Percentiles rank a stretch among this genome's conserved stretches.
Evolutionary conservation across 306 rosid genomes (phyloP).

Genomic region (Geum urbanum): DNA sequence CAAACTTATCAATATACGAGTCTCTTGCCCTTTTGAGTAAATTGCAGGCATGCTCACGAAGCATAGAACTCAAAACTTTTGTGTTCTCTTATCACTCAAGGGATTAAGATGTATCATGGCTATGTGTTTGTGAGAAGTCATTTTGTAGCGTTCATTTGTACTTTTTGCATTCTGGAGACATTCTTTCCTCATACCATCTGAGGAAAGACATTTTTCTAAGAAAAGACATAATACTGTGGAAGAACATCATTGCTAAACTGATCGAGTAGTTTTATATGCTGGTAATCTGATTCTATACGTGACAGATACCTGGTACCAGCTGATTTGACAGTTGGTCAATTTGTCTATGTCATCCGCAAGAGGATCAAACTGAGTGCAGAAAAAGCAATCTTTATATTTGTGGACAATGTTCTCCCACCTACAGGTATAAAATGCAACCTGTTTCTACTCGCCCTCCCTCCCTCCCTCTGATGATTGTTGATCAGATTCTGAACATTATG

Average conservation of each 20-base stretch:
- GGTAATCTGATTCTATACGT: neutral
- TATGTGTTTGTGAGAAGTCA: neutral
- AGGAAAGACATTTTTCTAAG: neutral
- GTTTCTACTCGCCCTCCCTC: too few relatives aligned
- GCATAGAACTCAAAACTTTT: neutral
- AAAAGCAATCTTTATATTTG: constrained; percentile 45
- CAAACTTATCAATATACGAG: neutral
- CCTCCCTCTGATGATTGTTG: neutral
- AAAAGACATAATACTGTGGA: neutral
- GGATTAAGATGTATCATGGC: neutral
- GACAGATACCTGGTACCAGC: constrained; percentile 47
- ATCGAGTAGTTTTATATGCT: neutral
- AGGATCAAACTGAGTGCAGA: constrained; percentile 50
- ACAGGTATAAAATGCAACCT: constrained; percentile 29
- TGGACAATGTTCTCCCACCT: constrained; percentile 45
- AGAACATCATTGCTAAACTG: neutral
- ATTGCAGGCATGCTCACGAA: neutral
- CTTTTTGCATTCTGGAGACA: neutral
- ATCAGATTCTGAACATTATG: neutral
- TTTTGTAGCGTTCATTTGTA: neutral
- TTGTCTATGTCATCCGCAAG: constrained; percentile 49
- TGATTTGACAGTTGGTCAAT: constrained; percentile 48
- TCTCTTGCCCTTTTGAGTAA: neutral
- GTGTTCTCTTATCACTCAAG: neutral
- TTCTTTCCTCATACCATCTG: neutral